Base-by-base conservation (phyloP, 768 basidiomycete species). In the Suillus discolor region DNA sequence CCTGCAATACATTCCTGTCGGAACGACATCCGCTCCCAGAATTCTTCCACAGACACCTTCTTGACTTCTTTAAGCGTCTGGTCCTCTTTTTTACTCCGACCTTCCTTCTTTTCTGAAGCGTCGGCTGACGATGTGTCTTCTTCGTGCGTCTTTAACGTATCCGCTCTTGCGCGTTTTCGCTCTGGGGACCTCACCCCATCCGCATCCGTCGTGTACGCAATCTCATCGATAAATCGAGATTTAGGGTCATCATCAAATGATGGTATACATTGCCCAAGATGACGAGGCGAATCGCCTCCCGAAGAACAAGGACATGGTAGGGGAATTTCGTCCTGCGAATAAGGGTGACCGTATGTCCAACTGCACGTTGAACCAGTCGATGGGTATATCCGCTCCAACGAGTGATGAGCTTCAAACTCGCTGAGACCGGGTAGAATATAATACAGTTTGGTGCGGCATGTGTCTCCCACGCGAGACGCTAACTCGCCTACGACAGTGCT, bases 181-280 rank as follows among this genome's bases (percentile, higher is more conserved):
- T 80, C 80, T 4, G 90, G 90, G 11, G 89, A 88, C 71, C 79
- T 84, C 65, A 90, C 75, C 1, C 81, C 83, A 53, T 85, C 85
- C 63, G 80, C 86, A 57, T 87, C 85, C 57, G 84, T 87, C 9
- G 86, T 92, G 68, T 86, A 89, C 49, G 90, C 93, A 62, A 98
- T 87, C 77, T 97, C 96, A 75, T 93, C 92, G 74, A 99, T 78
- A 75, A 98, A 98, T 20, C 97, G 87, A 64, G 92, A 88, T 77
- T 99, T 98, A 8, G 97, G 96, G 76, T 97, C 96, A 72, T 99
- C 97, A n/a, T 95, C 92, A 73, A 99, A 94, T 63, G 86, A 90
- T 2, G 97, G 97, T 25, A 99, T 90, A 61, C 85, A 85, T 63
- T 88, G 84, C 0, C 92, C 94, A 38, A 96, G 79, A 75, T 68